phyloP scores from a whole-genome alignment of 805 yeast genomes.

The Yarrowia hollandica region DNA sequence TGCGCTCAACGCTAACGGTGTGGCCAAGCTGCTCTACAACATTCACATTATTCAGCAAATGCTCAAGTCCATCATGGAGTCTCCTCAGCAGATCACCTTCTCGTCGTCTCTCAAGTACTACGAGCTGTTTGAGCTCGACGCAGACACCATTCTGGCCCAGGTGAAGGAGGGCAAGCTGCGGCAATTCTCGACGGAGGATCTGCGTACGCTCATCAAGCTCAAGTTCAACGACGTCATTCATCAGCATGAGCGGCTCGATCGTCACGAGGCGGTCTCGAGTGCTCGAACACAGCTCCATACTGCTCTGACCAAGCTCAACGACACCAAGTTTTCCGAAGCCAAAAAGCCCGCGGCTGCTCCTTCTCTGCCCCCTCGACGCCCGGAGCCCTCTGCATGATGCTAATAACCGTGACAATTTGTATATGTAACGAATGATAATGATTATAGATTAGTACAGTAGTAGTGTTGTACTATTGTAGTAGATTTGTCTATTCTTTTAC shows the following conservation, averaged over 20 bases:
- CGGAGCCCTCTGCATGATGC: slow-evolving; percentile 8
- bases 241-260: slow-evolving; percentile 34
- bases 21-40: slow-evolving; percentile 58
- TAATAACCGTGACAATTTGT: slow-evolving; percentile 17
- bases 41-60: slow-evolving; percentile 68
- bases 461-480: neutral
- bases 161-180: slow-evolving; percentile 42
- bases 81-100: slow-evolving; percentile 57
- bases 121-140: slow-evolving; percentile 54
- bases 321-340: slow-evolving; percentile 31
- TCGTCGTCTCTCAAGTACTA: slow-evolving; percentile 55
- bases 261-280: slow-evolving; percentile 34
- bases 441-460: neutral
- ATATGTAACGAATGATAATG: slow-evolving; percentile 31
- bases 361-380: slow-evolving; percentile 19
- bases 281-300: slow-evolving; percentile 33
- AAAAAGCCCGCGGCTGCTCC: slow-evolving; percentile 9
- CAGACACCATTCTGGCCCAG: slow-evolving; percentile 49
- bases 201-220: slow-evolving; percentile 53
- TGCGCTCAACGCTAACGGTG: slow-evolving; percentile 58
- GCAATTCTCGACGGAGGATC: slow-evolving; percentile 48
- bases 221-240: slow-evolving; percentile 46
- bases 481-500: too few species aligned
- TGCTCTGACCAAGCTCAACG: slow-evolving; percentile 33
- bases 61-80: slow-evolving; percentile 56